phyloP scores from a whole-genome alignment of 192 early-diverging fungal genomes.

The Backusella parvicylindrica region DNA sequence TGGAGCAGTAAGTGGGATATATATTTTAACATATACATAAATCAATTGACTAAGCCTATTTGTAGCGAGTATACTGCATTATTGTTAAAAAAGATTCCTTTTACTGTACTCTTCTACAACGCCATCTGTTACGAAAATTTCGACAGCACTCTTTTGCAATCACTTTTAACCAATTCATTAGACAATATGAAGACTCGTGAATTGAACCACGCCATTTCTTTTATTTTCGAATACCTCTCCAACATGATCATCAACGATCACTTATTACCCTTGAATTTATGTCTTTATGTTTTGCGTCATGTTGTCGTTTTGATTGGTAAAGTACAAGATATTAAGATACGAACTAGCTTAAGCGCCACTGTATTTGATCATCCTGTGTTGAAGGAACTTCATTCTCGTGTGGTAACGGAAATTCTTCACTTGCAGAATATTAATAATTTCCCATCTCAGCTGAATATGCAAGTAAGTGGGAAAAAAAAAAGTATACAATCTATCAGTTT shows the following conservation, averaged over 20 bases:
- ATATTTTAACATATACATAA: neutral
- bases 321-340: constrained; percentile 2
- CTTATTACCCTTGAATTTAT: neutral
- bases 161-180: neutral
- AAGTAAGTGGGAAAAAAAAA: neutral
- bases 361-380: constrained; percentile 17
- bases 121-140: neutral
- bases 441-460: neutral
- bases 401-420: neutral
- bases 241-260: neutral
- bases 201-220: neutral
- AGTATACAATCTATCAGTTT: neutral
- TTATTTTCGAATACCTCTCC: constrained; percentile 10
- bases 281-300: constrained; percentile 8
- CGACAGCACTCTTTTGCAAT: neutral
- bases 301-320: neutral
- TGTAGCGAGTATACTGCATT: neutral
- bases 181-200: neutral
- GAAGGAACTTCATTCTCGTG: constrained; percentile 1
- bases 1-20: constrained; percentile 21
- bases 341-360: neutral
- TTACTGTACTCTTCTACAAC: constrained; percentile 14
- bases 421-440: neutral
- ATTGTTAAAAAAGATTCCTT: constrained; percentile 10
- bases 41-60: neutral